Evolutionary conservation across 169 alveolate genomes (phyloP).

Genomic region (Perkinsus olseni): DNA sequence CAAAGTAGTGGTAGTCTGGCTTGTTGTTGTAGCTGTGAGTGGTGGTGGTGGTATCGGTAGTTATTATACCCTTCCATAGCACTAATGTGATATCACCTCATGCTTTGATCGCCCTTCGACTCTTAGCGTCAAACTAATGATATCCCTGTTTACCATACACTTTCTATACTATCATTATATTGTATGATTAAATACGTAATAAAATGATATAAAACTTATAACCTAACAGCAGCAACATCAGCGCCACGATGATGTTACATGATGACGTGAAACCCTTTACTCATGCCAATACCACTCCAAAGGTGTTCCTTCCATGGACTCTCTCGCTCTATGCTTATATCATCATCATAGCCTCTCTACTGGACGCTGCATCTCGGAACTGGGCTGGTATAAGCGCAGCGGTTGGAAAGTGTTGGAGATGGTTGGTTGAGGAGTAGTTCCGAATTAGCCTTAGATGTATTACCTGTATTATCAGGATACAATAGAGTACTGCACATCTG

Average conservation of each 20-base stretch:
- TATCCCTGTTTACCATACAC: not conserved
- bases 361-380: not conserved
- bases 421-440: no score
- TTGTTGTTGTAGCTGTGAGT: no score
- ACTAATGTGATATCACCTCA: not conserved
- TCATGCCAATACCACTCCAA: not conserved
- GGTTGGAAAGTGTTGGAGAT: no score
- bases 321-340: no score
- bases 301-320: not conserved
- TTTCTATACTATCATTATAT: not conserved
- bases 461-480: not conserved
- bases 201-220: not conserved
- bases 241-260: no score
- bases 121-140: not conserved
- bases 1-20: no score
- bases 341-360: not conserved
- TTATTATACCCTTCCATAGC: constrained; percentile 1
- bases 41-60: not conserved
- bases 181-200: not conserved
- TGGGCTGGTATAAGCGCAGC: no score
- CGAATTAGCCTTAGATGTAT: no score
- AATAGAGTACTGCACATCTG: not conserved
- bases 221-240: not conserved
- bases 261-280: not conserved
- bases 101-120: not conserved